Conservation (phyloP, 2,329 filamentous ascomycete species). For the Coniochaeta ligniaria region DNA sequence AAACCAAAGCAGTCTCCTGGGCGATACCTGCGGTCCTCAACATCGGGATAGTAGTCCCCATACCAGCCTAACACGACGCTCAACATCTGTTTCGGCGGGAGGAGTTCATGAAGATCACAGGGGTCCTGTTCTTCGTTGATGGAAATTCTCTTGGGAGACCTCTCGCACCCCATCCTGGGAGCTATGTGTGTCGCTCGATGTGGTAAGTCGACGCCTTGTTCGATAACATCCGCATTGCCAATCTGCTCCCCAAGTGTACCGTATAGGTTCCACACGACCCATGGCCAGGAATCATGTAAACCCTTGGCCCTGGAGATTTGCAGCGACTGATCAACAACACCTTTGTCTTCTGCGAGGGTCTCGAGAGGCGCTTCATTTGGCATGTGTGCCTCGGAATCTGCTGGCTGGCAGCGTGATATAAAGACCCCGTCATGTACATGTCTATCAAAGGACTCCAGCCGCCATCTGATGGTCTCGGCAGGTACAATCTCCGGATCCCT, state of each 20-base stretch:
- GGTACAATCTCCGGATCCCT: not conserved
- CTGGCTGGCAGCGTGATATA: not conserved
- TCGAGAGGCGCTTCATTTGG: not conserved
- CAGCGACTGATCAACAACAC: not conserved
- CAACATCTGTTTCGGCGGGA: not conserved
- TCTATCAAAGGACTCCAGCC: not conserved
- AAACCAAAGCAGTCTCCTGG: no score
- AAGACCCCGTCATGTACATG: not conserved
- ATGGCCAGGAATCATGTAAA: not conserved
- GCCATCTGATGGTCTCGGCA: no score
- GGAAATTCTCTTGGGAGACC: not conserved
- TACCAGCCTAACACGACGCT: not conserved
- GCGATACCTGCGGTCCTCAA: not conserved
- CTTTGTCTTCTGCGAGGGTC: not conserved
- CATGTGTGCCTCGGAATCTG: not conserved
- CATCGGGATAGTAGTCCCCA: not conserved
- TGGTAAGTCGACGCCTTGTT: not conserved
- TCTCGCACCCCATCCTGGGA: not conserved
- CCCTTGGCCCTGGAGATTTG: not conserved
- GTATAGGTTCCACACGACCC: not conserved
- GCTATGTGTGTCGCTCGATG: not conserved
- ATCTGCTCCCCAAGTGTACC: not conserved
- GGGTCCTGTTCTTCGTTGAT: not conserved
- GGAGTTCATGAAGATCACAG: not conserved
- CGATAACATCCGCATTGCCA: not conserved